These are phyloP conservation scores for Penicillium sp. DNA, from an alignment of 2,329 filamentous ascomycete genomes.

Conservation along the genomic window DNA sequence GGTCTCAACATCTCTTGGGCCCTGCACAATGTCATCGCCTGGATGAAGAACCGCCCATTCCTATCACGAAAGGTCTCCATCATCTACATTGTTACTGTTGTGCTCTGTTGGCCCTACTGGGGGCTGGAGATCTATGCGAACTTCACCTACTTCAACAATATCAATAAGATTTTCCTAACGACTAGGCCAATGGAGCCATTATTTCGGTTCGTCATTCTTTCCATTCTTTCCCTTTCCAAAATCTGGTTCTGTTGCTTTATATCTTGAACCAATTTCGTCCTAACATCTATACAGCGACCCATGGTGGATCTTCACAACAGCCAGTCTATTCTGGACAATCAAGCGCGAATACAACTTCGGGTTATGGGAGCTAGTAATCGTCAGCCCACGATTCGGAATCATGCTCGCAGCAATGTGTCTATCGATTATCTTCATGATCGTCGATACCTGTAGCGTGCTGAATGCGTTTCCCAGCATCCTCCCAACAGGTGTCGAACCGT, in stretches of 20 bases:
- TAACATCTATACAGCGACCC: slow-evolving; percentile 49
- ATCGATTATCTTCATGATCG: slow-evolving; percentile 58
- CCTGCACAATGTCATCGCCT: slow-evolving; percentile 64
- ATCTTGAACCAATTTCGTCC: neutral
- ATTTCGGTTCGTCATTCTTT: slow-evolving; percentile 45
- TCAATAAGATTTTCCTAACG: slow-evolving; percentile 51
- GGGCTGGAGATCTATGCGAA: slow-evolving; percentile 64
- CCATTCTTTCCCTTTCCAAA: neutral
- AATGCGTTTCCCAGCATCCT: slow-evolving; percentile 42
- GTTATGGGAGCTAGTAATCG: slow-evolving; percentile 55
- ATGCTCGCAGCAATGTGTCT: slow-evolving; percentile 61
- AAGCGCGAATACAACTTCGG: slow-evolving; percentile 60
- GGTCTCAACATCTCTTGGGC: slow-evolving; percentile 62
- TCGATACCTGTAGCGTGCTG: slow-evolving; percentile 61
- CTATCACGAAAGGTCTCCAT: slow-evolving; percentile 49
- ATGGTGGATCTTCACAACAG: slow-evolving; percentile 65
- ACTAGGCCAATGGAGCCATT: slow-evolving; percentile 61
- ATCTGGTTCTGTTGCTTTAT: neutral
- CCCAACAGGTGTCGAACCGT: slow-evolving; percentile 61
- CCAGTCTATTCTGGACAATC: slow-evolving; percentile 62
- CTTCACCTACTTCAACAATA: slow-evolving; percentile 61
- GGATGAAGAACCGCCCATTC: slow-evolving; percentile 65
- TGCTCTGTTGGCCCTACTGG: slow-evolving; percentile 63
- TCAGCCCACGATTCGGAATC: slow-evolving; percentile 63
- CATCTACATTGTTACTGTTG: slow-evolving; percentile 59